Evolutionary conservation across 495 filamentous ascomycete species (phyloP).

Genomic region (Wilcoxina mikolae): DNA sequence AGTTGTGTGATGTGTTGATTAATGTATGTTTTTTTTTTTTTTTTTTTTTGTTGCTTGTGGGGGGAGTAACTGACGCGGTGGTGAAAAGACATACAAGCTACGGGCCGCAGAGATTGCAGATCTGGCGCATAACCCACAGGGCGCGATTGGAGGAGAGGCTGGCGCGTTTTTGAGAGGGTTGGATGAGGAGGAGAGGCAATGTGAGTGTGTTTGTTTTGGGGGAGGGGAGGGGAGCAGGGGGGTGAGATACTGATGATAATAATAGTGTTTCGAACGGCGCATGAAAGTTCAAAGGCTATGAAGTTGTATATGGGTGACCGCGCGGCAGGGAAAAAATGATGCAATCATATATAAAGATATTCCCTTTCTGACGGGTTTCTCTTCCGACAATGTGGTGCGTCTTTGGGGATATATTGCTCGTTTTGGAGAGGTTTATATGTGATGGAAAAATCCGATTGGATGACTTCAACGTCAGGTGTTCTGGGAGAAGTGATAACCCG

Average conservation of each 20-base stretch:
- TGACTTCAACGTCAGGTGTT: not conserved
- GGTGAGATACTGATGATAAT: conserved; percentile 27
- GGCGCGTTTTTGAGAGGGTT: conserved; percentile 79
- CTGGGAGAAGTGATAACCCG: not conserved
- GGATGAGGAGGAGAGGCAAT: conserved; percentile 76
- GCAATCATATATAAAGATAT: too few relatives aligned
- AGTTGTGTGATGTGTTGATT: conserved; percentile 62
- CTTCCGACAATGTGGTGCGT: too few relatives aligned
- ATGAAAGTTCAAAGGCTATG: conserved; percentile 73
- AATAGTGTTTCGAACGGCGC: conserved; percentile 65
- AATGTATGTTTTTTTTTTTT: conserved; percentile 36
- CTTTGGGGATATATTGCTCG: too few relatives aligned
- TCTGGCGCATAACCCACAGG: conserved; percentile 75
- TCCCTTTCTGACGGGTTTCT: too few relatives aligned
- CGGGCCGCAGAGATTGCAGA: conserved; percentile 75
- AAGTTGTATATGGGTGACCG: conserved; percentile 68
- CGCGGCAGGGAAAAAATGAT: conserved; percentile 22
- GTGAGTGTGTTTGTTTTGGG: conserved; percentile 32
- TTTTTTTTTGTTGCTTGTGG: not conserved
- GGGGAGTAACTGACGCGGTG: conserved; percentile 3
- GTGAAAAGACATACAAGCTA: conserved; percentile 55
- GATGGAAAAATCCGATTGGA: not conserved
- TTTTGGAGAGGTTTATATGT: too few relatives aligned
- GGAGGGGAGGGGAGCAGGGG: not conserved
- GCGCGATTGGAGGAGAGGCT: conserved; percentile 50